Conservation (phyloP, 352 stramenopile genomes). For the Globisporangium ultimum region DNA sequence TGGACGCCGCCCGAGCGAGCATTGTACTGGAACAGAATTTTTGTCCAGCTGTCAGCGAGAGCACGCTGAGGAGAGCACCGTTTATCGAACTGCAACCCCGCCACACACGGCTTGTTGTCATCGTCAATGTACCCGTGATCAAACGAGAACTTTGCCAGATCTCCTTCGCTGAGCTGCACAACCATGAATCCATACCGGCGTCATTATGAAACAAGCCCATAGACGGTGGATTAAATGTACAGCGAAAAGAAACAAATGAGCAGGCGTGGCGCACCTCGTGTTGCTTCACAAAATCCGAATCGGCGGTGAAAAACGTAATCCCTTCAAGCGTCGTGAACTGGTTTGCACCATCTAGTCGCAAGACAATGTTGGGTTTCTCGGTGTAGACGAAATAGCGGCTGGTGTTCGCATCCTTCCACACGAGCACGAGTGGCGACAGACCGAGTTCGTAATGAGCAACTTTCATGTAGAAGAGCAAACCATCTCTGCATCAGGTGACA, state of each 20-base stretch:
- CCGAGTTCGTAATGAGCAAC: conserved; percentile 87
- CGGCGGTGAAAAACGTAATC: conserved; percentile 48
- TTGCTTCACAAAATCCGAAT: conserved; percentile 45
- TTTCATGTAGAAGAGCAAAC: conserved; percentile 90
- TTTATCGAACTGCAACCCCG: conserved; percentile 59
- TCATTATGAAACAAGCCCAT: neutral
- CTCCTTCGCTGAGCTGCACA: conserved; percentile 59
- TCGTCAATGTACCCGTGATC: conserved; percentile 53
- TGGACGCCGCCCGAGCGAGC: conserved; percentile 56
- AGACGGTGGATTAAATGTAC: neutral
- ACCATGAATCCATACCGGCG: neutral
- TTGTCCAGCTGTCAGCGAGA: conserved; percentile 87
- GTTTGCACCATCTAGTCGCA: conserved; percentile 44
- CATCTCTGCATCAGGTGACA: conserved; percentile 50
- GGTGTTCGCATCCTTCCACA: conserved; percentile 88
- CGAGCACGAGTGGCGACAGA: conserved; percentile 78
- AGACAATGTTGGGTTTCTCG: conserved; percentile 68
- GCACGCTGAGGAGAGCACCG: conserved; percentile 80
- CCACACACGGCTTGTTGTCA: conserved; percentile 42
- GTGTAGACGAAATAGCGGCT: conserved; percentile 80
- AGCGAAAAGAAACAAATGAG: neutral
- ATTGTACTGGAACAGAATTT: conserved; percentile 82
- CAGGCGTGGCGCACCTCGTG: conserved; percentile 47
- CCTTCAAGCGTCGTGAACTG: conserved; percentile 74
- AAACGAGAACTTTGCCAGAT: conserved; percentile 79